These are phyloP conservation scores for Nemania bipapillata DNA, from an alignment of 2,329 filamentous ascomycete species.

Conservation along the genomic window DNA sequence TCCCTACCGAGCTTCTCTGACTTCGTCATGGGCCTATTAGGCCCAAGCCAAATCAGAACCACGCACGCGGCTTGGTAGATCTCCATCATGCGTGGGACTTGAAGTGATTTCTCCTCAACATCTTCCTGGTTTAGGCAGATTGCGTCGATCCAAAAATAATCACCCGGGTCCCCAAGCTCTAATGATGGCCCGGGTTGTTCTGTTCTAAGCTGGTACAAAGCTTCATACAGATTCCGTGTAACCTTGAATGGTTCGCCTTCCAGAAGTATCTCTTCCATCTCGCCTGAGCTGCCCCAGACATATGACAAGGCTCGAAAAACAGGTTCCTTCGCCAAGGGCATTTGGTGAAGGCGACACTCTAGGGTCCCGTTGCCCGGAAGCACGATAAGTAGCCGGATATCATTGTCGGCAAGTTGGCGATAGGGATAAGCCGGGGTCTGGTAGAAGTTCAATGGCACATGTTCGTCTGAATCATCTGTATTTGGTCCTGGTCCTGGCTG, in stretches of 20 bases:
- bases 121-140: slow-evolving; percentile 44
- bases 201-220: slow-evolving; percentile 25
- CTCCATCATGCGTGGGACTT: slow-evolving; percentile 40
- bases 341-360: slow-evolving; percentile 38
- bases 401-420: slow-evolving; percentile 27
- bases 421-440: slow-evolving; percentile 40
- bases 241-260: slow-evolving; percentile 28
- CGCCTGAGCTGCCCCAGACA: slow-evolving; percentile 26
- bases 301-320: slow-evolving; percentile 37
- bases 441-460: slow-evolving; percentile 12
- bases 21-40: slow-evolving; percentile 6
- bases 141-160: slow-evolving; percentile 42
- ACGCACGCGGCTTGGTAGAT: slow-evolving; percentile 37
- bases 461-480: slow-evolving; percentile 6
- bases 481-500: not conserved
- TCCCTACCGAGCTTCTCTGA: not conserved
- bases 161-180: not conserved
- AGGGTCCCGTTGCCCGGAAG: slow-evolving; percentile 36
- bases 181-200: not conserved
- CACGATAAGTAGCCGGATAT: slow-evolving; percentile 40
- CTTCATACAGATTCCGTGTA: slow-evolving; percentile 29
- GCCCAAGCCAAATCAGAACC: slow-evolving; percentile 40
- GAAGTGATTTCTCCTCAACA: slow-evolving; percentile 32
- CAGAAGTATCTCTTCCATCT: slow-evolving; percentile 23
- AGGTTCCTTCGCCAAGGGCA: slow-evolving; percentile 27